Base-by-base conservation (phyloP, 352 stramenopile species). In the Globisporangium irregulare region DNA sequence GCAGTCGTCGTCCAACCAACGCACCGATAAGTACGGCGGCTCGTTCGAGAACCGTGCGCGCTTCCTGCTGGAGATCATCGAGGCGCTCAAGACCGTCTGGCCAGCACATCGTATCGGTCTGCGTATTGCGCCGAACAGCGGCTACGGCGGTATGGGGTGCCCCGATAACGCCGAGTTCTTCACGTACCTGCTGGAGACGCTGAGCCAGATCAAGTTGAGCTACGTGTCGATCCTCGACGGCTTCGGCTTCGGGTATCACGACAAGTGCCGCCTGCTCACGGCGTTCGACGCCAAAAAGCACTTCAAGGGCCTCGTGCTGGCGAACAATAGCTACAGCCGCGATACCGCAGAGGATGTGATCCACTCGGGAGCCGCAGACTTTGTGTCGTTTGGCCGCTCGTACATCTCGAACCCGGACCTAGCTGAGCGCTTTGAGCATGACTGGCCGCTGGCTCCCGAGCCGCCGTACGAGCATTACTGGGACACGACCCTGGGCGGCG, bases 1-100 rank as follows among this genome's bases (percentile, higher is more conserved):
- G 12, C 75, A 90, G 61, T 69, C 69, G 32, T 73, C 41, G 15
- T 48, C 41, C 0, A 48, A 48, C 14, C 9, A 48, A 14, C 41
- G 41, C 41, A 48, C 41, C 1, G 41, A 48, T 14, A 20, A 48
- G 41, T 48, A 48, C 41, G 41, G 41, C 41, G 36, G 36, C 12
- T 43, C 36, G 10, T 43, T 43, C 36, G 36, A 43, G 36, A 43
- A 43, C 2, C 36, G 41, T 14, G 41, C 41, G 41, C 41, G 41
- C 14, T 48, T 48, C 41, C 15, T 48, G 41, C 41, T 48, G 41
- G 41, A 48, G 41, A 48, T 48, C 15, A n/a, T 48, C 41, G 41
- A 9, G 0, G 41, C 41, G 41, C 41, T 48, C 41, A 48, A 48
- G 41, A 48, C 41, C 14, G 41, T 50, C 3, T 50, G 41, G 41